Base-by-base conservation (phyloP, 805 yeast species). In the Ogataea pilisensis region DNA sequence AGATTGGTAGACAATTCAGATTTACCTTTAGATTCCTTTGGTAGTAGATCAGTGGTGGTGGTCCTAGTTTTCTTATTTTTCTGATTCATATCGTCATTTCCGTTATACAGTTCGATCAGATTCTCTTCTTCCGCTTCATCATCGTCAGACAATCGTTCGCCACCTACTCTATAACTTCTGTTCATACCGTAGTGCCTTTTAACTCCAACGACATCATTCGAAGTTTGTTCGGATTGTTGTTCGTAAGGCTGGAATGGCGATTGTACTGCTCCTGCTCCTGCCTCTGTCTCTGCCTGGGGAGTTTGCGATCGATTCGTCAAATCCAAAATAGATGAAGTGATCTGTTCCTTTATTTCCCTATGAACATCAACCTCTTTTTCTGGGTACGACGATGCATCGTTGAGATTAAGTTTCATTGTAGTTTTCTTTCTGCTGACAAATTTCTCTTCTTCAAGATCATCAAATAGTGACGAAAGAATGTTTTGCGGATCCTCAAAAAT, bases 111-210 rank as follows among this genome's bases (percentile, higher is more conserved):
- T n/a, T n/a, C n/a, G n/a, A n/a, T n/a, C n/a, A n/a, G n/a, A n/a
- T n/a, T n/a, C n/a, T n/a, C n/a, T n/a, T n/a, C n/a, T n/a, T n/a
- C n/a, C n/a, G n/a, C n/a, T 11, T 40, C 43, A 14, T 36, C 39
- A 14, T 37, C 44, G 9, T 44, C 51, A 4, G 48, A 43, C 6
- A 41, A 26, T 3, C 39, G 31, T 3, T 39, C 35, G 6, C 47
- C 54, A 9, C 44, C 55, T 8, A 36, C 35, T 20, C 60, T 50
- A 20, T 48, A 62, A 38, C 60, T 57, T 43, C 68, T 46, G 7
- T 46, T 50, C 6, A 24, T 21, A 2, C 69, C 68, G 42, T 66
- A 65, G 7, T 55, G 57, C 24, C 44, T 38, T 22, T 21, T 29
- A 3, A 21, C 5, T 8, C 34, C 13, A n/a, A 16, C 5, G 26